A percentile compares a stretch with the other conserved stretches of the same genome.
These are phyloP conservation scores for Senna siamea DNA, from an alignment of 306 rosid genomes.

Conservation along the genomic window DNA sequence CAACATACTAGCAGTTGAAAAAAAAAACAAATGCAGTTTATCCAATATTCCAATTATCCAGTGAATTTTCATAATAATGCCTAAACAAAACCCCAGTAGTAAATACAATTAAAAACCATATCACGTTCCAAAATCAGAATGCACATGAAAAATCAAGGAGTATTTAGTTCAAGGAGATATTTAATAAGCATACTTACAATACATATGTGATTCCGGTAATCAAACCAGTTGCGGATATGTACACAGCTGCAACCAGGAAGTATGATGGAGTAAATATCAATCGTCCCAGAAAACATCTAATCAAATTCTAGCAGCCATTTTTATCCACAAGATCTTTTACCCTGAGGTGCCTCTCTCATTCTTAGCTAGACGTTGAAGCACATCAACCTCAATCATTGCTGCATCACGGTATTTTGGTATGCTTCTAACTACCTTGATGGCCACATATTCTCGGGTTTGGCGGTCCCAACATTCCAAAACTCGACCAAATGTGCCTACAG, in stretches of 20 bases:
- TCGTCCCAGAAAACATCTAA: conserved; percentile 28
- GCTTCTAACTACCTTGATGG: conserved; percentile 91
- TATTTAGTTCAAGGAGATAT: conserved; percentile 2
- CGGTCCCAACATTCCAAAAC: conserved; percentile 99
- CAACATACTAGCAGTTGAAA: neutral
- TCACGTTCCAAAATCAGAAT: conserved; percentile 21
- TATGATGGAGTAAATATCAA: conserved; percentile 31
- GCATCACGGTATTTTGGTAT: conserved; percentile 86
- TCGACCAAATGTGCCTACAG: conserved; percentile 99
- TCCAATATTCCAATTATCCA: conserved; percentile 18
- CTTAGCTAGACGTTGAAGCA: conserved; percentile 71
- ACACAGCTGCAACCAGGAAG: conserved; percentile 74
- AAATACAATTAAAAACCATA: conserved; percentile 14
- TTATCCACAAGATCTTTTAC: conserved; percentile 45
- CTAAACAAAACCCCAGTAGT: conserved; percentile 7
- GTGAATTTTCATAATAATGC: conserved; percentile 22
- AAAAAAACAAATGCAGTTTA: conserved; percentile 12
- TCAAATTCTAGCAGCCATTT: conserved; percentile 34
- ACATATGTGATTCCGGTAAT: conserved; percentile 94
- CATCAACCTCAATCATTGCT: conserved; percentile 91
- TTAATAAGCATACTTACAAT: conserved; percentile 68
- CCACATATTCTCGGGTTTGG: conserved; percentile 80
- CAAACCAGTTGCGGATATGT: conserved; percentile 86
- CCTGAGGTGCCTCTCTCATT: conserved; percentile 64
- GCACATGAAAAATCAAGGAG: conserved; percentile 10